Conservation (phyloP, 148 eudicot species). For the Cornus florida region DNA sequence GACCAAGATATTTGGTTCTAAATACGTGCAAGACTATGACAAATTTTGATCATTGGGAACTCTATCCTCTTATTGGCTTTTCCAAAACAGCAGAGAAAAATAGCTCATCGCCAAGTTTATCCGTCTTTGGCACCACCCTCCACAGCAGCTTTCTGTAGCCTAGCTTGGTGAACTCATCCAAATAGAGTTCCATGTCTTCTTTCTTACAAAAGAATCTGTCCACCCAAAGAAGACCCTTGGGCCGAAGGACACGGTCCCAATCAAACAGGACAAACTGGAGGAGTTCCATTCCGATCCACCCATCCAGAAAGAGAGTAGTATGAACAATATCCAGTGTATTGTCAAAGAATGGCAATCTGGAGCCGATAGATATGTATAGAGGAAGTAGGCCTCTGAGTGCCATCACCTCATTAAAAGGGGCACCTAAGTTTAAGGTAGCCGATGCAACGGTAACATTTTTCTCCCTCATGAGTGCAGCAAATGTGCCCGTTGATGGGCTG, state of each 20-base stretch:
- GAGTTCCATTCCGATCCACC: conserved; percentile 25
- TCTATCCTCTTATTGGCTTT: conserved; percentile 22
- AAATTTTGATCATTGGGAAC: not conserved
- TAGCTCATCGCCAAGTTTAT: conserved; percentile 24
- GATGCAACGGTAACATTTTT: conserved; percentile 20
- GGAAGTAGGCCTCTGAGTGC: conserved; percentile 27
- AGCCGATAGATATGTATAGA: conserved; percentile 18
- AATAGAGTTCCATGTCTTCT: conserved; percentile 16
- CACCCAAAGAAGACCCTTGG: conserved; percentile 26
- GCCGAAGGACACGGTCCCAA: conserved; percentile 28
- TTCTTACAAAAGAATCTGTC: conserved; percentile 30
- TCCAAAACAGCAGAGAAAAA: conserved; percentile 29
- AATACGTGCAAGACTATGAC: too few species aligned
- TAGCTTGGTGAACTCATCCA: conserved; percentile 10
- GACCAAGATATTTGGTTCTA: too few species aligned
- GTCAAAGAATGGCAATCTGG: conserved; percentile 30
- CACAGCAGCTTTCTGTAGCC: conserved; percentile 25
- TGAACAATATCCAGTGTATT: conserved; percentile 24
- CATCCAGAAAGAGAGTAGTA: conserved; percentile 21
- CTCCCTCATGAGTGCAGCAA: conserved; percentile 19
- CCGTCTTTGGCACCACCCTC: conserved; percentile 26
- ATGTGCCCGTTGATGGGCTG: conserved; percentile 20
- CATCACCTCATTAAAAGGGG: conserved; percentile 23
- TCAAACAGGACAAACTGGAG: conserved; percentile 30
- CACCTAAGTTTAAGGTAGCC: conserved; percentile 19